phyloP scores from a whole-genome alignment of 2,329 filamentous ascomycete genomes.

The Apiospora marii region DNA sequence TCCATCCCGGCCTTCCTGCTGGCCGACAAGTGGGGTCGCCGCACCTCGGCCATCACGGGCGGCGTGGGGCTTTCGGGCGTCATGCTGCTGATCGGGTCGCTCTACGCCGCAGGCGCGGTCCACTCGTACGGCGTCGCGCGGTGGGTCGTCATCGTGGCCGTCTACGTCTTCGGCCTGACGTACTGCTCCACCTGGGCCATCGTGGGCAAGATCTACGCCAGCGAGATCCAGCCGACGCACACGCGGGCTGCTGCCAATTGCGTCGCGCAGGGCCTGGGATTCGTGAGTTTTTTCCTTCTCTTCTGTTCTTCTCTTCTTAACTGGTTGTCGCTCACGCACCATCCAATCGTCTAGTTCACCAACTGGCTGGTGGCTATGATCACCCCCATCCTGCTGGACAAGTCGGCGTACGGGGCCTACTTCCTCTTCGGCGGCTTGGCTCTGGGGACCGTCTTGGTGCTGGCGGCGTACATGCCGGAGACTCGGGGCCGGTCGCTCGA shows the following conservation, averaged over 20 bases:
- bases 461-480: conserved; percentile 56
- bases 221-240: conserved; percentile 64
- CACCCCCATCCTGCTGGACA: conserved; percentile 29
- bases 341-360: conserved; percentile 36
- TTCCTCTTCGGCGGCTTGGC: conserved; percentile 54
- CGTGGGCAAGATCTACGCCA: conserved; percentile 62
- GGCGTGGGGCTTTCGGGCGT: conserved; percentile 57
- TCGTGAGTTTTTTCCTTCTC: conserved; percentile 31
- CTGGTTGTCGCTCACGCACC: background rate
- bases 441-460: conserved; percentile 47
- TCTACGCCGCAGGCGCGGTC: conserved; percentile 58
- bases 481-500: conserved; percentile 57
- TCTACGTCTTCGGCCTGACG: conserved; percentile 57
- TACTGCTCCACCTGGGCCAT: conserved; percentile 62
- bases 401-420: conserved; percentile 52
- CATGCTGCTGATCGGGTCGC: conserved; percentile 61
- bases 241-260: conserved; percentile 63
- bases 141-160: conserved; percentile 59
- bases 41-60: conserved; percentile 60
- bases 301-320: background rate
- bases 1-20: conserved; percentile 64
- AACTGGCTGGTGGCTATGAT: conserved; percentile 53
- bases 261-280: conserved; percentile 51
- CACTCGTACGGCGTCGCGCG: conserved; percentile 49
- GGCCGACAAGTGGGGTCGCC: conserved; percentile 65